Evolutionary conservation across 2,329 filamentous ascomycete species (phyloP).

Genomic region (Nigrospora osmanthi): DNA sequence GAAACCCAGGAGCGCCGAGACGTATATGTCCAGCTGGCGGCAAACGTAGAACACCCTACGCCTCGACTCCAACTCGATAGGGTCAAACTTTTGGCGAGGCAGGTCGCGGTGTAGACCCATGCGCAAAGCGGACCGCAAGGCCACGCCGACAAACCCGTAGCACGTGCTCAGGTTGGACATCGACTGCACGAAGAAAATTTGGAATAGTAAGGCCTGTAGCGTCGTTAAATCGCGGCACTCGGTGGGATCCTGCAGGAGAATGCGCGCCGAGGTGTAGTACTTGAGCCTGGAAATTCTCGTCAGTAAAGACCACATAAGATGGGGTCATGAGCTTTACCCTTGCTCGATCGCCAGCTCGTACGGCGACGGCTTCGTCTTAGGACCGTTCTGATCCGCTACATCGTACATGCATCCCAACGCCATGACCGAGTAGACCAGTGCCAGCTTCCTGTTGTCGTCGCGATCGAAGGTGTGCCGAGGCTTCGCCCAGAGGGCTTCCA

Average conservation of each 20-base stretch:
- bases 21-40: conserved; percentile 63
- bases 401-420: conserved; percentile 54
- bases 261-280: conserved; percentile 63
- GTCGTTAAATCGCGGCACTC: conserved; percentile 68
- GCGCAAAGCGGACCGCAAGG: conserved; percentile 65
- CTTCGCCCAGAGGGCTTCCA: conserved; percentile 60
- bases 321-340: conserved; percentile 30
- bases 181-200: conserved; percentile 74
- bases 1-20: conserved; percentile 60
- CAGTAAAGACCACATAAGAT: conserved; percentile 6
- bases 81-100: conserved; percentile 51
- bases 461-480: conserved; percentile 45
- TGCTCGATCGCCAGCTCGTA: conserved; percentile 40
- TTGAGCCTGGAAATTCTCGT: conserved; percentile 47
- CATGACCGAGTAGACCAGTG: conserved; percentile 51
- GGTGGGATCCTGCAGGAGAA: conserved; percentile 56
- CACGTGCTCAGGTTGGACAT: conserved; percentile 73
- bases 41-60: conserved; percentile 61
- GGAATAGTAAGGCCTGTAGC: conserved; percentile 68
- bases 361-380: conserved; percentile 10
- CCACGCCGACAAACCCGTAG: conserved; percentile 74
- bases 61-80: conserved; percentile 56
- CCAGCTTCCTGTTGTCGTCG: conserved; percentile 50
- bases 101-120: conserved; percentile 73
- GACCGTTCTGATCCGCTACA: conserved; percentile 15